Evolutionary conservation across 2,329 filamentous ascomycete genomes (phyloP), one percentile per base, ranked within the genome.

Genomic region (Whalleya microplaca): DNA sequence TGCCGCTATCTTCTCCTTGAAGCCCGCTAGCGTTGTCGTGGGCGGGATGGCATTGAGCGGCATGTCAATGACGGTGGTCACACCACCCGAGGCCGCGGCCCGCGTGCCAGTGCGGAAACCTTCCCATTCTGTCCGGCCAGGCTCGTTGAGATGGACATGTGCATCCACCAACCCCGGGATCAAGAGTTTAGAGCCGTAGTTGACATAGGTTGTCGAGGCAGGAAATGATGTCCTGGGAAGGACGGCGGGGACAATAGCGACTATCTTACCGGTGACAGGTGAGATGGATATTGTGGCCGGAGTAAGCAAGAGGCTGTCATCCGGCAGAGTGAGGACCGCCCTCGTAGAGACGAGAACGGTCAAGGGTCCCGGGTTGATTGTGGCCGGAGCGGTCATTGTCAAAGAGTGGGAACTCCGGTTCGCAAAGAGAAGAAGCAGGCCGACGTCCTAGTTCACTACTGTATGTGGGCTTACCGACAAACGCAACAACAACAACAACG

Each of bases 21-120:
- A 83, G 6, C 90, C 91, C 18, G 81, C 79, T 2, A 98, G 82
- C 0, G 94, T 98, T 9, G 94, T 98, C 0, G 95, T 99, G 0
- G 95, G 95, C 37, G 95, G 95, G 51, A 99, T 96, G 47, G 94
- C 92, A 76, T 99, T 99, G 60, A 98, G 76, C 32, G 95, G 95
- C 95, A 99, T 99, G 75, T 98, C 95, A 69, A 99, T 80, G 9
- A 99, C 92, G 0, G 95, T 98, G 3, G 95, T 99, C 21, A 98
- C 95, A 67, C 95, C 95, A 41, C 95, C 95, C 66, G 94, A 96
- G 10, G 95, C 95, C 3, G 95, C 95, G 32, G 95, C 95, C 66
- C 91, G 85, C 21, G 95, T 98, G 47, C 95, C 95, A 0, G 93
- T 97, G 79, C 89, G 90, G 80, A 99, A 99, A 10, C 95, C 95